phyloP scores from a whole-genome alignment of 331 rosid genomes.

The Cydonia oblonga region DNA sequence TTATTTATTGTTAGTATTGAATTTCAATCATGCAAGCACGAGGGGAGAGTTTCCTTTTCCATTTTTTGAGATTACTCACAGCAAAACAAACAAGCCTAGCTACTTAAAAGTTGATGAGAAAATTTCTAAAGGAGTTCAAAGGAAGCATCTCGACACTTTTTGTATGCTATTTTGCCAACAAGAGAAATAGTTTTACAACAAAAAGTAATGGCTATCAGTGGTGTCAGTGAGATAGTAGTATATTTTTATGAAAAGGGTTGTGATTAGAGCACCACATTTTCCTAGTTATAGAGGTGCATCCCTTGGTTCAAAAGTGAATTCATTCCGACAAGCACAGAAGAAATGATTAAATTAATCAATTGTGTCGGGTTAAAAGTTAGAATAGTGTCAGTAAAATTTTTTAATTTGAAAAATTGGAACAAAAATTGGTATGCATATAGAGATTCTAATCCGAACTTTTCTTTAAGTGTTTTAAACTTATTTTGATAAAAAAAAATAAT shows the following conservation, averaged over 20 bases:
- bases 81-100: conserved; percentile 12
- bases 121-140: conserved; percentile 5
- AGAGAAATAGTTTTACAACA: conserved; percentile 14
- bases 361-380: no score
- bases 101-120: not conserved
- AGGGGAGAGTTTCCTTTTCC: conserved; percentile 31
- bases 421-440: no score
- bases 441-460: no score
- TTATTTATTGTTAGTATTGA: not conserved
- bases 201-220: conserved; percentile 14
- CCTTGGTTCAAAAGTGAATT: not conserved
- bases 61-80: conserved; percentile 18
- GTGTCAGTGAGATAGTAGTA: conserved; percentile 14
- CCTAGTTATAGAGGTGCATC: not conserved
- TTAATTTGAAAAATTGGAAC: no score
- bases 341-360: not conserved
- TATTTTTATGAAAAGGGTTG: not conserved
- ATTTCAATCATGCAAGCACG: conserved; percentile 41
- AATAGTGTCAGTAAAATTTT: fast-evolving
- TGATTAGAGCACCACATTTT: conserved; percentile 4
- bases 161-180: conserved; percentile 44
- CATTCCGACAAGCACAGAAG: not conserved
- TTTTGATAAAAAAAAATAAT: no score
- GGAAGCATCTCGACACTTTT: conserved; percentile 26
- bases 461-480: no score